These are phyloP conservation scores for Pisolithus thermaeus DNA, from an alignment of 1,284 basidiomycete genomes.

Conservation along the genomic window DNA sequence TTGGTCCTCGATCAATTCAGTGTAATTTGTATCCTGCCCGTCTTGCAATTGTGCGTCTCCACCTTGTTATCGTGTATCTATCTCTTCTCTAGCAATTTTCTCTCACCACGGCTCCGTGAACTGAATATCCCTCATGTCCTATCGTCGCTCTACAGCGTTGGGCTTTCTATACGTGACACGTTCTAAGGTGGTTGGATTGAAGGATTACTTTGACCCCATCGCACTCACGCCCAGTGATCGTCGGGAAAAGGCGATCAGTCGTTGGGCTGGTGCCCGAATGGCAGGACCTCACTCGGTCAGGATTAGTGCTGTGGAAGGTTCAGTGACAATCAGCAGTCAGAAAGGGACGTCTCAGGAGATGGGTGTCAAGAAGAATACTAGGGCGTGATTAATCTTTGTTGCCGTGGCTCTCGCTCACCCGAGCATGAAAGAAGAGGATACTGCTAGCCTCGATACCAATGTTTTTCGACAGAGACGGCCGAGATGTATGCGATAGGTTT, in stretches of 20 bases:
- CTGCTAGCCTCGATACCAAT: constrained; percentile 53
- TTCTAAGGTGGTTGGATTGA: constrained; percentile 91
- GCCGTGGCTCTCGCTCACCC: constrained; percentile 56
- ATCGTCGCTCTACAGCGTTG: constrained; percentile 79
- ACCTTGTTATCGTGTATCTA: constrained; percentile 87
- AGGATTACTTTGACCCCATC: constrained; percentile 71
- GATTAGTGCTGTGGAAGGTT: constrained; percentile 57
- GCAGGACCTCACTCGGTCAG: constrained; percentile 90
- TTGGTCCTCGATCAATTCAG: constrained; percentile 90
- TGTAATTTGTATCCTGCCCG: constrained; percentile 83
- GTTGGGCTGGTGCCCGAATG: constrained; percentile 87
- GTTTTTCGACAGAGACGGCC: constrained; percentile 61
- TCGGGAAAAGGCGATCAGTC: constrained; percentile 66
- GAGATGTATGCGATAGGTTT: constrained; percentile 64
- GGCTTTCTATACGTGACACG: constrained; percentile 88
- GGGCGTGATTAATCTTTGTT: constrained; percentile 60
- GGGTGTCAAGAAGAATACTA: constrained; percentile 54
- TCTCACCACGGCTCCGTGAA: constrained; percentile 83
- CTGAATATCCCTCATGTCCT: constrained; percentile 83
- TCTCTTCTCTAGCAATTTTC: constrained; percentile 75
- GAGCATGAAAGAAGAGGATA: constrained; percentile 36
- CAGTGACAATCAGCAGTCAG: constrained; percentile 31
- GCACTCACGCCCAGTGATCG: constrained; percentile 75
- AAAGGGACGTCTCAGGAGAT: constrained; percentile 40
- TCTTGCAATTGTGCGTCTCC: constrained; percentile 40